phyloP scores from a whole-genome alignment of 2,329 filamentous ascomycete species.

The Fusarium miscanthi region DNA sequence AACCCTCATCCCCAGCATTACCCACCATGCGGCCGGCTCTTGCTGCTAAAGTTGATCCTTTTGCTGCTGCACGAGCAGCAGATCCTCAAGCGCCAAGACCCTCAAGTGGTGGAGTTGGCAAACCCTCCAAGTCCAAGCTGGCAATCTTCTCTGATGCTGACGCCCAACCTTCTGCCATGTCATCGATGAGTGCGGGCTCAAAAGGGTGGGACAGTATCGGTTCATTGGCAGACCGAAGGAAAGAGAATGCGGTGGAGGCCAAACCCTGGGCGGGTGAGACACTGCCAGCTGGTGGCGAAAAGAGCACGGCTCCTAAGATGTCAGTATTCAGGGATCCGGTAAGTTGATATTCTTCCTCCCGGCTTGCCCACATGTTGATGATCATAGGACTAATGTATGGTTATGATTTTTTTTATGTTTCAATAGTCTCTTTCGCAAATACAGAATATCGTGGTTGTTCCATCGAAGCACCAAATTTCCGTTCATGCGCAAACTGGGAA shows the following conservation, averaged over 20 bases:
- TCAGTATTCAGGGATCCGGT: constrained; percentile 96
- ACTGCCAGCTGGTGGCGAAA: constrained; percentile 86
- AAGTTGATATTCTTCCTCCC: constrained; percentile 54
- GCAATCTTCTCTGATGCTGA: constrained; percentile 88
- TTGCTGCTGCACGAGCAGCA: constrained; percentile 65
- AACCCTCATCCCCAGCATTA: constrained; percentile 87
- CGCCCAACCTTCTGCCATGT: constrained; percentile 67
- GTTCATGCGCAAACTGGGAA: constrained; percentile 85
- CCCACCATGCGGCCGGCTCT: constrained; percentile 85
- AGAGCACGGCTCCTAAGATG: constrained; percentile 80
- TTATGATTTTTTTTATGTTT: constrained; percentile 55
- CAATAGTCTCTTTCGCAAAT: constrained; percentile 69
- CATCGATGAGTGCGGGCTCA: constrained; percentile 62
- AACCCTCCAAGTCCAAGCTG: constrained; percentile 82
- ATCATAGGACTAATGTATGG: constrained; percentile 92
- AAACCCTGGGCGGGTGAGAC: constrained; percentile 95
- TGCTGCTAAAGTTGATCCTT: constrained; percentile 87
- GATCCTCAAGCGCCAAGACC: constrained; percentile 75
- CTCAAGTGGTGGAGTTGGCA: constrained; percentile 64
- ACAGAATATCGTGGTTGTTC: constrained; percentile 75
- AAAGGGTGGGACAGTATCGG: constrained; percentile 95
- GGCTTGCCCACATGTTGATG: constrained; percentile 79
- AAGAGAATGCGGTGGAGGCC: constrained; percentile 89
- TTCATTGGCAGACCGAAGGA: constrained; percentile 86
- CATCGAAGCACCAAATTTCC: constrained; percentile 80